Percentiles rank a stretch among this genome's conserved stretches.
These are phyloP conservation scores for Gynochthodes officinalis DNA, from an alignment of 257 asterid genomes.

Conservation along the genomic window DNA sequence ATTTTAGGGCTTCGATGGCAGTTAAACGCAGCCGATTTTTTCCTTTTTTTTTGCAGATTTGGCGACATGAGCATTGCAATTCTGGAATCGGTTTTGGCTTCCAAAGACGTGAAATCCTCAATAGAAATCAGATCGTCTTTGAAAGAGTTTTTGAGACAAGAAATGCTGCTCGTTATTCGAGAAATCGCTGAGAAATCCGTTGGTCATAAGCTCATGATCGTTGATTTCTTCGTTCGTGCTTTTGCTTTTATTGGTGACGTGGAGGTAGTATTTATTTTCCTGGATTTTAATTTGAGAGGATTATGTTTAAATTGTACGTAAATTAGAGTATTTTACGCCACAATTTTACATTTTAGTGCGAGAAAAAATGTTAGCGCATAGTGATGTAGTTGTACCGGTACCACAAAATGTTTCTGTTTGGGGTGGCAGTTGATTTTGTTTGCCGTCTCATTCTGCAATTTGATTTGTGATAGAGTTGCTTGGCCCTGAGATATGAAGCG, in stretches of 20 bases:
- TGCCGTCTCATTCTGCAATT: slow-evolving; percentile 13
- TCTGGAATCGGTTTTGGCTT: slow-evolving; percentile 54
- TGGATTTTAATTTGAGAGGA: no score
- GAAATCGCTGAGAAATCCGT: slow-evolving; percentile 51
- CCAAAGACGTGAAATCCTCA: slow-evolving; percentile 49
- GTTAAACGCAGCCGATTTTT: not conserved
- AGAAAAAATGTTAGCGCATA: no score
- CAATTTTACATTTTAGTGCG: not conserved
- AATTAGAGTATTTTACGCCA: not conserved
- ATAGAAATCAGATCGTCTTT: slow-evolving; percentile 38
- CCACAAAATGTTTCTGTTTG: not conserved
- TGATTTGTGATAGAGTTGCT: slow-evolving; percentile 55
- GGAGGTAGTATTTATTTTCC: no score
- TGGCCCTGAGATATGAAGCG: slow-evolving; percentile 92
- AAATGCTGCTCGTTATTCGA: slow-evolving; percentile 49
- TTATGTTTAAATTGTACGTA: not conserved
- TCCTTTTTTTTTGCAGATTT: slow-evolving; percentile 43
- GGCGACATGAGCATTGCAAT: slow-evolving; percentile 54
- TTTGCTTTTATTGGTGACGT: slow-evolving; percentile 69
- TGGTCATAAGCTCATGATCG: slow-evolving; percentile 53
- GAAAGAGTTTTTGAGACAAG: slow-evolving; percentile 57
- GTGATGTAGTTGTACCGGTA: not conserved
- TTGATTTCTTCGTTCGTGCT: slow-evolving; percentile 61
- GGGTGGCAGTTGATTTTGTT: slow-evolving; percentile 4
- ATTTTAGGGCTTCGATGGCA: not conserved